Evolutionary conservation across 192 early-diverging fungal species (phyloP).

Genomic region (Gaertneriomyces semiglobifer): DNA sequence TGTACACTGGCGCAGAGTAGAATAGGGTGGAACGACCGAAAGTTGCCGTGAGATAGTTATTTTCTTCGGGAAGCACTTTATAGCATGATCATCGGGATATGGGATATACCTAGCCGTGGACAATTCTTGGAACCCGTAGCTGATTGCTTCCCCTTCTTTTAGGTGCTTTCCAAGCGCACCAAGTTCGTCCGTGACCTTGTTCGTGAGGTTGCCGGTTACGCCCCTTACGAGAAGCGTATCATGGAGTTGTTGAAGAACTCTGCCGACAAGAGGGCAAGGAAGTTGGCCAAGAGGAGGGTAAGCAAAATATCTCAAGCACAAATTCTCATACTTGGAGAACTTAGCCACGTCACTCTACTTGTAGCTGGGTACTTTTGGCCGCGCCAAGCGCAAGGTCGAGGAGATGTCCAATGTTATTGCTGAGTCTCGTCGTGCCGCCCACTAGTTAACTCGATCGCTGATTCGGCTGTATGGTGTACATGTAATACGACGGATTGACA

Average conservation of each 20-base stretch:
- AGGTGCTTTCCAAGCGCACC: slow-evolving; percentile 72
- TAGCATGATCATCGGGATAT: too few relatives aligned
- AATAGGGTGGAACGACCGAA: too few relatives aligned
- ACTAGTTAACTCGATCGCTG: neutral
- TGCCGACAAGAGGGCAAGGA: slow-evolving; percentile 99
- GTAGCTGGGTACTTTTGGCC: slow-evolving; percentile 90
- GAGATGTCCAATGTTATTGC: slow-evolving; percentile 91
- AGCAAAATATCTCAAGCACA: neutral
- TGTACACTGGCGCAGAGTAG: too few relatives aligned
- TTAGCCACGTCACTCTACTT: neutral
- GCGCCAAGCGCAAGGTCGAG: slow-evolving; percentile 99
- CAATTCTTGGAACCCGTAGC: too few relatives aligned
- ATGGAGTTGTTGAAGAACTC: slow-evolving; percentile 99
- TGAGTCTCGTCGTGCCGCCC: slow-evolving; percentile 80
- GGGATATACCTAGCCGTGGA: too few relatives aligned
- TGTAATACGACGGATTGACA: too few relatives aligned
- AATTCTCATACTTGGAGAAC: neutral
- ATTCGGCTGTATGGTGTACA: too few relatives aligned
- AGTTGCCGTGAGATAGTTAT: neutral
- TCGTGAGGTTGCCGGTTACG: slow-evolving; percentile 96
- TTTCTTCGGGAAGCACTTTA: neutral
- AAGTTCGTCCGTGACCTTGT: slow-evolving; percentile 89
- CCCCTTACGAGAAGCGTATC: slow-evolving; percentile 97
- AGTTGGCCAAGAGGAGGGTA: slow-evolving; percentile 91
- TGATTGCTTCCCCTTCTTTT: slow-evolving; percentile 1